phyloP scores from a whole-genome alignment of 2,329 filamentous ascomycete genomes.

The Lachnellula occidentalis region DNA sequence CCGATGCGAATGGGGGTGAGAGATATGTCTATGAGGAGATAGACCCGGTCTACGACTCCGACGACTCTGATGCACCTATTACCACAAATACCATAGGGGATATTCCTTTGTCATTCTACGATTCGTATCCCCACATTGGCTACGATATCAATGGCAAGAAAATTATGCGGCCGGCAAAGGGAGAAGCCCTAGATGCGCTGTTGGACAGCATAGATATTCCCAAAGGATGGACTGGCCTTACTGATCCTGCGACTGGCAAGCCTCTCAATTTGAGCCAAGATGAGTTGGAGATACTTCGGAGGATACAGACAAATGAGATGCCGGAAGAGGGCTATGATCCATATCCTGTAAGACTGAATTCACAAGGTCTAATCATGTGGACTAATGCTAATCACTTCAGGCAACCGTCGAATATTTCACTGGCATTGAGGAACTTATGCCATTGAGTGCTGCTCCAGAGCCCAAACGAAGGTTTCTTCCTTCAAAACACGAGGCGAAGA shows the following conservation, averaged over 20 bases:
- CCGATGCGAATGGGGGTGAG: slow-evolving; percentile 83
- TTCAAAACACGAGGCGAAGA: slow-evolving; percentile 94
- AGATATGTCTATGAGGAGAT: slow-evolving; percentile 93
- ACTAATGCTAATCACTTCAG: slow-evolving; percentile 33
- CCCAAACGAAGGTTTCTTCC: slow-evolving; percentile 94
- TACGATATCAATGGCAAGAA: slow-evolving; percentile 99
- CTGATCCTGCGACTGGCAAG: slow-evolving; percentile 89
- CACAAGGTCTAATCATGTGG: not conserved
- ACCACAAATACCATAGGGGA: slow-evolving; percentile 88
- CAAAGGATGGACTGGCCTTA: slow-evolving; percentile 94
- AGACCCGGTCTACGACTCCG: slow-evolving; percentile 90
- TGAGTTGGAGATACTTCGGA: slow-evolving; percentile 81
- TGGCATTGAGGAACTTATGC: slow-evolving; percentile 86
- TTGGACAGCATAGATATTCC: slow-evolving; percentile 95
- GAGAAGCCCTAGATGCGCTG: slow-evolving; percentile 86
- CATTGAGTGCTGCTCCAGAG: slow-evolving; percentile 87
- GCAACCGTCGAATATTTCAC: slow-evolving; percentile 94
- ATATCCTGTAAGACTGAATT: slow-evolving; percentile 60
- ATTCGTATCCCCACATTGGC: slow-evolving; percentile 95
- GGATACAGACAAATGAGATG: slow-evolving; percentile 83
- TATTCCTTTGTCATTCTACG: slow-evolving; percentile 92
- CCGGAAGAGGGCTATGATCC: slow-evolving; percentile 86
- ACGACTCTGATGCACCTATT: slow-evolving; percentile 79
- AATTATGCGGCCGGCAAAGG: slow-evolving; percentile 91
- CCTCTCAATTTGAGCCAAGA: slow-evolving; percentile 81